Base-by-base conservation (phyloP, 176 grass and related monocot genomes). In the Oryza meyeriana region DNA sequence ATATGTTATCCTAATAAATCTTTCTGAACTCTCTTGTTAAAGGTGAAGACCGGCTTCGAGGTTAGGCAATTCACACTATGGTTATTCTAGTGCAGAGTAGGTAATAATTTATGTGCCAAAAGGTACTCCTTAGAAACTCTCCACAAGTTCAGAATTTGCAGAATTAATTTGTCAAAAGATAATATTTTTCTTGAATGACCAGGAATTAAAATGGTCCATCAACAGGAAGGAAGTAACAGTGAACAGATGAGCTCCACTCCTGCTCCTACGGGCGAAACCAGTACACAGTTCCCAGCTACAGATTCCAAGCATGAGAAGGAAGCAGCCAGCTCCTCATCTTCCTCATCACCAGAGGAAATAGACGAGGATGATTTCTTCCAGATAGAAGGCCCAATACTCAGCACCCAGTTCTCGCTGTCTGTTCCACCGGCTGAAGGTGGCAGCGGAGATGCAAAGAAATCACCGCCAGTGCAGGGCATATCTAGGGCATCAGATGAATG, bases 361-460 rank as follows among this genome's bases (percentile, higher is more conserved):
- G 81, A 79, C 0, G 87, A 89, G 7, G 90, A 89, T 52, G 87
- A 82, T 80, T 87, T 93, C 80, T 87, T 89, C 31, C 84, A 89
- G 57, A 68, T 89, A 30, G 87, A 89, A 17, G 83, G 71, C 8
- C 62, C 84, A 26, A 22, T 64, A 31, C 31, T 87, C 13, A 58
- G 42, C 32, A 89, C 27, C 28, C 79, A 78, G 35, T 18, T 84
- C 31, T 83, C 71, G 7, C 69, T 83, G 10, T 55, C 48, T 22
- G 69, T 5, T 16, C 32, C 30, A 48, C 42, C 47, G 30, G 5
- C 76, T 62, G 73, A 74, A 66, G 17, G 26, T 70, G 18, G 18
- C 48, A 55, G 6, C 5, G 18, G 48, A n/a, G n/a, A n/a, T 6
- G 62, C 69, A 39, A 88, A 65, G 11, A 39, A 91, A 38, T 65